Percentiles rank a stretch among this genome's conserved stretches.
phyloP scores from a whole-genome alignment of 1,284 basidiomycete genomes.

The Melampsora occidentalis region DNA sequence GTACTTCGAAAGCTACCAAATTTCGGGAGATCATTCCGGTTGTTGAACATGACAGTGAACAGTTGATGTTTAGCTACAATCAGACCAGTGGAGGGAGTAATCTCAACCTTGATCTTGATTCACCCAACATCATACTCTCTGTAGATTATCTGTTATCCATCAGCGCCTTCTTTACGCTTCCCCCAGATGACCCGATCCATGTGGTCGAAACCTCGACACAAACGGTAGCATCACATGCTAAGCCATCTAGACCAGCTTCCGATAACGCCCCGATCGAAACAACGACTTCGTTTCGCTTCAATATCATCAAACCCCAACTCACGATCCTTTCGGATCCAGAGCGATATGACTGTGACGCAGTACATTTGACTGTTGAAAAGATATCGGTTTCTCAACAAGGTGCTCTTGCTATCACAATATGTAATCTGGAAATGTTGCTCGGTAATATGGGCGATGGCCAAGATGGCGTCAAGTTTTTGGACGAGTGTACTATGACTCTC shows the following conservation, averaged over 20 bases:
- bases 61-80: slow-evolving; percentile 90
- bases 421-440: slow-evolving; percentile 39
- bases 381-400: slow-evolving; percentile 37
- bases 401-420: slow-evolving; percentile 22
- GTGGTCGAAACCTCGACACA: slow-evolving; percentile 10
- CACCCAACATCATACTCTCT: slow-evolving; percentile 88
- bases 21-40: slow-evolving; percentile 96
- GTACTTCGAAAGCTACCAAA: slow-evolving; percentile 69
- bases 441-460: slow-evolving; percentile 38
- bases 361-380: slow-evolving; percentile 41
- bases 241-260: slow-evolving; percentile 9
- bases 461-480: slow-evolving; percentile 37
- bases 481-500: slow-evolving; percentile 42
- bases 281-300: slow-evolving; percentile 26
- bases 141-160: slow-evolving; percentile 88
- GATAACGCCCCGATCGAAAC: neutral
- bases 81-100: slow-evolving; percentile 65
- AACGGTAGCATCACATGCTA: neutral
- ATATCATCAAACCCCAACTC: slow-evolving; percentile 37
- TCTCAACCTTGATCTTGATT: slow-evolving; percentile 84
- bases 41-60: slow-evolving; percentile 81
- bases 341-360: slow-evolving; percentile 40
- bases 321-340: slow-evolving; percentile 42
- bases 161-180: slow-evolving; percentile 75
- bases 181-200: slow-evolving; percentile 56